phyloP scores from a whole-genome alignment of 345 rosid species.

The Populus deltoides region DNA sequence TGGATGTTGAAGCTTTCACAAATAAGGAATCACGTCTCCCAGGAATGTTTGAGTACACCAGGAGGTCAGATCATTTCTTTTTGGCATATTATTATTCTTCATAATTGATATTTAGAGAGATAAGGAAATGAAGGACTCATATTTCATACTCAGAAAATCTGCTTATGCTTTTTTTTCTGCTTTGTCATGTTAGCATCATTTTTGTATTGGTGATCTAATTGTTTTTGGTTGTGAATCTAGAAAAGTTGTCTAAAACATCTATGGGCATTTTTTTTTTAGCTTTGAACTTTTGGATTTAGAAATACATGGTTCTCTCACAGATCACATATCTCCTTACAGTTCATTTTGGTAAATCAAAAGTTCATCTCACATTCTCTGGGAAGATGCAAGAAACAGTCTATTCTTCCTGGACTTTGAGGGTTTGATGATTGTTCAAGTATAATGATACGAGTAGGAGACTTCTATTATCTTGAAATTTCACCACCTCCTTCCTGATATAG shows the following conservation, averaged over 20 bases:
- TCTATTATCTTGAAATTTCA: neutral
- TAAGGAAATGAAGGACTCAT: neutral
- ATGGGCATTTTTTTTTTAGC: neutral
- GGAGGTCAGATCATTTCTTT: constrained; percentile 53
- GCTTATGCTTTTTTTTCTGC: neutral
- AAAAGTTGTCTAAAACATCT: neutral
- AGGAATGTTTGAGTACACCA: constrained; percentile 84
- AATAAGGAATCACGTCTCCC: constrained; percentile 66
- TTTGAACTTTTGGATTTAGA: neutral
- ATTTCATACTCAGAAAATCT: neutral
- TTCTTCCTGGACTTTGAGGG: neutral
- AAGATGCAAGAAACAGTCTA: neutral
- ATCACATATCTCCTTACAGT: neutral
- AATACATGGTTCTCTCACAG: neutral
- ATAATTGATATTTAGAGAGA: neutral
- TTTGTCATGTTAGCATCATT: neutral
- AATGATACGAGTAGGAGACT: neutral
- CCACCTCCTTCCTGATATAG: neutral
- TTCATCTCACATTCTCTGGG: neutral
- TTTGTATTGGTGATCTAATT: neutral
- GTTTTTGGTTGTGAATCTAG: neutral
- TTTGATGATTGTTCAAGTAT: neutral
- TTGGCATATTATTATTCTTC: neutral
- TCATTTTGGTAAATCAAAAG: neutral
- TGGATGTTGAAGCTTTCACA: constrained; percentile 54